These are phyloP conservation scores for Aspergillus pseudoviridinutans DNA, from an alignment of 2,329 filamentous ascomycete species.

Conservation along the genomic window DNA sequence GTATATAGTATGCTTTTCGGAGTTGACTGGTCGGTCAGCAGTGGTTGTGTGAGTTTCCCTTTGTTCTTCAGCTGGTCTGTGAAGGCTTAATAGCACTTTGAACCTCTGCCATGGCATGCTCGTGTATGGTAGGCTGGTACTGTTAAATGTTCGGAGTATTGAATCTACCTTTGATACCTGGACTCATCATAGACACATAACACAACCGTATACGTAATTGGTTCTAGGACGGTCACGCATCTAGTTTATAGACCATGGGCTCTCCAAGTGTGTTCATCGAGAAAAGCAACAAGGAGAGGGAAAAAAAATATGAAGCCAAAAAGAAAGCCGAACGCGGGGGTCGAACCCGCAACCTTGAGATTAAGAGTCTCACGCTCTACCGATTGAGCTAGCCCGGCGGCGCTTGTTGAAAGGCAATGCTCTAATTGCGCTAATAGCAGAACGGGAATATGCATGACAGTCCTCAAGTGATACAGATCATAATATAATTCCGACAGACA, in stretches of 20 bases:
- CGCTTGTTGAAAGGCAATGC: not conserved
- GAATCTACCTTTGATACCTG: not conserved
- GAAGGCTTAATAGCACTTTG: not conserved
- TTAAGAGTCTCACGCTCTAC: slow-evolving; percentile 48
- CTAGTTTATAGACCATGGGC: not conserved
- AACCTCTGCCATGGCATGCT: not conserved
- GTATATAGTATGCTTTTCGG: not conserved
- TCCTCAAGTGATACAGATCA: no score
- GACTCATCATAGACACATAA: no score
- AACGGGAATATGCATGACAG: no score
- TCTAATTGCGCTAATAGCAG: no score
- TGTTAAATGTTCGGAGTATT: not conserved
- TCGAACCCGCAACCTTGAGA: slow-evolving; percentile 41
- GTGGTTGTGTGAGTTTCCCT: not conserved
- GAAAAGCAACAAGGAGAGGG: no score
- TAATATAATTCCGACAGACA: not conserved
- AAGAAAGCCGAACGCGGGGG: slow-evolving; percentile 38
- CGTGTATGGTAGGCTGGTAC: not conserved
- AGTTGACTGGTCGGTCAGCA: not conserved
- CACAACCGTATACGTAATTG: no score
- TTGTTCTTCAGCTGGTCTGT: not conserved
- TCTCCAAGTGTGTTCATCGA: no score
- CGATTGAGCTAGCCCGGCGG: slow-evolving; percentile 49
- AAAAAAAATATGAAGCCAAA: slow-evolving; percentile 5
- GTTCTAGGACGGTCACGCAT: not conserved